These are phyloP conservation scores for Saccharomycopsis oosterbeekiorum DNA, from an alignment of 805 yeast genomes.

Conservation along the genomic window DNA sequence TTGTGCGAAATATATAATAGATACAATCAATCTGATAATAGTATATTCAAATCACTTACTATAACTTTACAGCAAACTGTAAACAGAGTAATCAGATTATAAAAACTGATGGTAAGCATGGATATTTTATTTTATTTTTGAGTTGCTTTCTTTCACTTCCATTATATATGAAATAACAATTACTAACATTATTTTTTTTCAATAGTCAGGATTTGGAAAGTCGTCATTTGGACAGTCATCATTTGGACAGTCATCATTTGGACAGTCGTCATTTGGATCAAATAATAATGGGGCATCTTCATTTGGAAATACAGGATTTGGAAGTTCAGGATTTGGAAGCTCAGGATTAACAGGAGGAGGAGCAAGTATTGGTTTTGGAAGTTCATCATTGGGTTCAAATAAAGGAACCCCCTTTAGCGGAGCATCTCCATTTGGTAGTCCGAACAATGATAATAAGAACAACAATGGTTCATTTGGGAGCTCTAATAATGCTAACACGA, in stretches of 20 bases:
- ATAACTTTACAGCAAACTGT: background rate
- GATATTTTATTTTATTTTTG: too few species aligned
- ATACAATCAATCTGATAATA: too few species aligned
- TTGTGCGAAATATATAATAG: too few species aligned
- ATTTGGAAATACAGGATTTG: background rate
- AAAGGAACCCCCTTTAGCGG: background rate
- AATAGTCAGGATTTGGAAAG: background rate
- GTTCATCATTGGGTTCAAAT: background rate
- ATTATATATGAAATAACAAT: background rate
- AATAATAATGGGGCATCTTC: background rate
- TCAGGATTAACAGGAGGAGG: background rate
- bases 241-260: background rate
- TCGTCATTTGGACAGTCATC: background rate
- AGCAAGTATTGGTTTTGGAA: too few species aligned
- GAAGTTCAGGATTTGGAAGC: slow-evolving; percentile 1
- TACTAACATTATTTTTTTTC: background rate
- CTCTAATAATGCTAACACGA: background rate
- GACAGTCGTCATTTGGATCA: background rate
- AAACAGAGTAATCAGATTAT: background rate
- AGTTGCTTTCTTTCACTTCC: background rate
- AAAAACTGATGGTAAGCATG: background rate
- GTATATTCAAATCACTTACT: background rate
- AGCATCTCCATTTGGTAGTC: background rate
- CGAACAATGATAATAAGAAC: background rate
- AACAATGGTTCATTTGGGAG: background rate